Base-by-base conservation (phyloP, 192 early-diverging fungal species). In the Polychytrium aggregatum region DNA sequence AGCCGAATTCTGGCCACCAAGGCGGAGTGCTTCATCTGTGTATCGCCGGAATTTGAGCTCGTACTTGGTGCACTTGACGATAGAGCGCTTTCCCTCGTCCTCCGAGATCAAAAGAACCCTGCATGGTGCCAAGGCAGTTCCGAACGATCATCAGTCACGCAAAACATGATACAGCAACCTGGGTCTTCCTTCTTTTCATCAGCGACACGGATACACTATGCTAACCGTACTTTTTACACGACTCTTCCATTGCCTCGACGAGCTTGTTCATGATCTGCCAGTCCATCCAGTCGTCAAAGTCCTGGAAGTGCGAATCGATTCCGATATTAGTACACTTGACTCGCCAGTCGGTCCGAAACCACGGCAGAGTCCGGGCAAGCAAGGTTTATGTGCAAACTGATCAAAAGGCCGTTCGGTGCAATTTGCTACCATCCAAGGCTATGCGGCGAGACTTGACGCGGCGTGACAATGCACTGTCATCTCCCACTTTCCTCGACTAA, bases 401-500 rank as follows among this genome's bases (percentile, higher is more conserved):
- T 7, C 18, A 0, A 8, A 37, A 35, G 36, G 9, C 37, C 18
- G 37, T 14, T 16, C 31, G 8, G 18, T 34, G 2, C 3, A n/a
- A 4, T n/a, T 2, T 48, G 37, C 20, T 37, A 1, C 31, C 35
- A 31, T 33, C 31, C 4, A 33, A 8, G 31, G 4, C 4, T 11
- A 8, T 11, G 16, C 40, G 16, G 7, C 5, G 40, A 3, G 7
- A 60, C 50, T 1, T 28, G 46, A 44, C 48, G 47, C 53, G 66
- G 61, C 61, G 62, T 53, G 41, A 58, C 56, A 26, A 52, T 51
- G 17, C 74, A 44, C 27, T 78, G 74, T 0, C 36, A n/a, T 38
- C 70, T 52, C 25, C 68, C 65, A 52, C 62, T 67, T n/a, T 53
- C 55, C 24, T 71, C 57, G 17, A 77, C 73, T 16, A 68, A 66